These are phyloP conservation scores for Thuidium tamariscinum DNA, from an alignment of 225 moss, liverwort and hornwort genomes.

Conservation along the genomic window DNA sequence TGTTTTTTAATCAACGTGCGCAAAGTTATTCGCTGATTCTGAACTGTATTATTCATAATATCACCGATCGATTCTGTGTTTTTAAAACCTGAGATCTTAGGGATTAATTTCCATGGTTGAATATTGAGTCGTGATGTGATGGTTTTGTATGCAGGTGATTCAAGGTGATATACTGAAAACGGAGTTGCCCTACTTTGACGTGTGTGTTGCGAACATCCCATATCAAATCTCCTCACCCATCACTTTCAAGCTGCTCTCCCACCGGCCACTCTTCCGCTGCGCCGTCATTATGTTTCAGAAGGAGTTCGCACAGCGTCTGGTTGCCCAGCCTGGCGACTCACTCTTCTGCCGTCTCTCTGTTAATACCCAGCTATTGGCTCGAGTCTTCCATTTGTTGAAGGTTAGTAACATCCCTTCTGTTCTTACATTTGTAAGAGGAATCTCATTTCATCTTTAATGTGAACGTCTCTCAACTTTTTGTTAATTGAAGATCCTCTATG, in stretches of 20 bases:
- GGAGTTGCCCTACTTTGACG: constrained; percentile 76
- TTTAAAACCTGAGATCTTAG: neutral
- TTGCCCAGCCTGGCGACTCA: constrained; percentile 72
- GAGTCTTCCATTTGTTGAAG: constrained; percentile 79
- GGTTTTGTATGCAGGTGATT: constrained; percentile 41
- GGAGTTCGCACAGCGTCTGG: constrained; percentile 85
- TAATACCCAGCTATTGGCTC: constrained; percentile 77
- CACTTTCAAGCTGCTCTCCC: constrained; percentile 82
- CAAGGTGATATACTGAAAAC: constrained; percentile 85
- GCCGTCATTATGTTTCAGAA: constrained; percentile 87
- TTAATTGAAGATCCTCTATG: too few relatives aligned
- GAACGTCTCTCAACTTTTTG: neutral
- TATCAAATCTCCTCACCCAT: constrained; percentile 87
- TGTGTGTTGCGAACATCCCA: constrained; percentile 81
- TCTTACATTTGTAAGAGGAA: neutral
- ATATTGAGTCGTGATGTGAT: neutral
- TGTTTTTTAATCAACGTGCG: neutral
- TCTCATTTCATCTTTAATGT: neutral
- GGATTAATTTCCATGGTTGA: neutral
- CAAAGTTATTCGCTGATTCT: neutral
- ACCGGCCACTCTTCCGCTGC: constrained; percentile 75
- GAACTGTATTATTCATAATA: neutral
- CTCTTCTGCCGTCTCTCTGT: constrained; percentile 85
- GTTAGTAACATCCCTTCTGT: neutral
- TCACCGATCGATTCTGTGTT: neutral